These are phyloP conservation scores for Achaetomium macrosporum DNA, from an alignment of 2,329 filamentous ascomycete species.

Conservation along the genomic window DNA sequence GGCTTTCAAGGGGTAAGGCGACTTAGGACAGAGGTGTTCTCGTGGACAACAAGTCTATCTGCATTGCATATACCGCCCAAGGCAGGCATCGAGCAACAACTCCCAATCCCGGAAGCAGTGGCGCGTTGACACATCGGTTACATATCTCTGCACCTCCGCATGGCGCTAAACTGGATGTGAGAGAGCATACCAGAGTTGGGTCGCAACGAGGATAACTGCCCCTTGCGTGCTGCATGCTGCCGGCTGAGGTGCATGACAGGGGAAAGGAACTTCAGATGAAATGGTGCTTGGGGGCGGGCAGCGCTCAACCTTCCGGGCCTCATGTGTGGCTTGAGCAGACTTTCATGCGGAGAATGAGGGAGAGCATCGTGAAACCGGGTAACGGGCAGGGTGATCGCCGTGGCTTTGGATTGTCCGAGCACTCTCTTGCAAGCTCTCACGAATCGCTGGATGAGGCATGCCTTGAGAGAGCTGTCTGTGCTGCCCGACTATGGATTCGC, in stretches of 20 bases:
- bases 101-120: not conserved
- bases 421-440: not conserved
- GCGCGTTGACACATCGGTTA: conserved; percentile 3
- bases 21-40: no score
- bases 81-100: not conserved
- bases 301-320: not conserved
- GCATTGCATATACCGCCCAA: not conserved
- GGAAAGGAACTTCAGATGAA: conserved; percentile 1
- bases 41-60: no score
- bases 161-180: not conserved
- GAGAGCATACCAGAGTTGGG: not conserved
- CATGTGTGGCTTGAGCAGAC: not conserved
- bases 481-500: no score
- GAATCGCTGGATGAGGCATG: conserved; percentile 4
- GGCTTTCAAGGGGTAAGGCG: no score
- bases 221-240: conserved; percentile 12
- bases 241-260: not conserved
- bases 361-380: not conserved
- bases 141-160: not conserved
- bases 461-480: not conserved
- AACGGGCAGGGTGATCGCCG: conserved; percentile 9
- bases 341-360: conserved; percentile 8
- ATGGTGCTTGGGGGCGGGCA: not conserved
- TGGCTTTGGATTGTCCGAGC: not conserved
- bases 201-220: conserved; percentile 1